phyloP scores from a whole-genome alignment of 495 filamentous ascomycete genomes.

The Pyrenula aspistea region DNA sequence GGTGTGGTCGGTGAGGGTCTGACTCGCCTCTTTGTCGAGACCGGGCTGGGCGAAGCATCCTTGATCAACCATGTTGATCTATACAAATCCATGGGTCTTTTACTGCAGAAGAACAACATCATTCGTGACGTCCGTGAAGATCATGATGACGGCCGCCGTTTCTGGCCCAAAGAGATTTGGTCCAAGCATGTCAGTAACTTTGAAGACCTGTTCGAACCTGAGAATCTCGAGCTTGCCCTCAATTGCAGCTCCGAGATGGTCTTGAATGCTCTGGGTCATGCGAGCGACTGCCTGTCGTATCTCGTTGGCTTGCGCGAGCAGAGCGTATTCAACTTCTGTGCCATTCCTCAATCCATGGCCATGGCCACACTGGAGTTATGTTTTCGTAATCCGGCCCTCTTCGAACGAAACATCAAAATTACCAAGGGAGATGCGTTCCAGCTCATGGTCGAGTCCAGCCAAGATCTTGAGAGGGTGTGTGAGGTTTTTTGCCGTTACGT shows the following conservation, averaged over 20 bases:
- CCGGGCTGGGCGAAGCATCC: slow-evolving; percentile 65
- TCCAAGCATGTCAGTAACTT: slow-evolving; percentile 66
- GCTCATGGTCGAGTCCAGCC: slow-evolving; percentile 66
- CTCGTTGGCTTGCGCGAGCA: slow-evolving; percentile 77
- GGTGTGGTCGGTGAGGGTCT: slow-evolving; percentile 73
- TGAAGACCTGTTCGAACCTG: slow-evolving; percentile 60
- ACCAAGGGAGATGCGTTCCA: slow-evolving; percentile 71
- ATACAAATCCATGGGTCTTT: slow-evolving; percentile 73
- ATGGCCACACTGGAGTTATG: slow-evolving; percentile 61
- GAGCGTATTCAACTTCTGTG: slow-evolving; percentile 82
- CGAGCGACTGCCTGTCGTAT: slow-evolving; percentile 74
- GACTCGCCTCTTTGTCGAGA: slow-evolving; percentile 66
- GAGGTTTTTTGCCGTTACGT: slow-evolving; percentile 57
- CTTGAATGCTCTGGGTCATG: slow-evolving; percentile 59
- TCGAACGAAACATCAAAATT: slow-evolving; percentile 68
- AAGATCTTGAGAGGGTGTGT: slow-evolving; percentile 61
- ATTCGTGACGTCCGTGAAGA: slow-evolving; percentile 76
- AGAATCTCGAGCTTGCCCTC: slow-evolving; percentile 59
- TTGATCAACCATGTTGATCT: slow-evolving; percentile 57
- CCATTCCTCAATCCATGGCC: slow-evolving; percentile 82
- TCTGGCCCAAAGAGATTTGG: slow-evolving; percentile 82
- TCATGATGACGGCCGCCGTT: slow-evolving; percentile 57
- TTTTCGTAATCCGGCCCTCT: slow-evolving; percentile 68
- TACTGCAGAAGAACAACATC: slow-evolving; percentile 83
- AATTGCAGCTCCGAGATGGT: slow-evolving; percentile 76